A percentile compares a stretch with the other conserved stretches of the same genome.
Conservation (phyloP, 495 filamentous ascomycete species). For the Xylaria intraflava region DNA sequence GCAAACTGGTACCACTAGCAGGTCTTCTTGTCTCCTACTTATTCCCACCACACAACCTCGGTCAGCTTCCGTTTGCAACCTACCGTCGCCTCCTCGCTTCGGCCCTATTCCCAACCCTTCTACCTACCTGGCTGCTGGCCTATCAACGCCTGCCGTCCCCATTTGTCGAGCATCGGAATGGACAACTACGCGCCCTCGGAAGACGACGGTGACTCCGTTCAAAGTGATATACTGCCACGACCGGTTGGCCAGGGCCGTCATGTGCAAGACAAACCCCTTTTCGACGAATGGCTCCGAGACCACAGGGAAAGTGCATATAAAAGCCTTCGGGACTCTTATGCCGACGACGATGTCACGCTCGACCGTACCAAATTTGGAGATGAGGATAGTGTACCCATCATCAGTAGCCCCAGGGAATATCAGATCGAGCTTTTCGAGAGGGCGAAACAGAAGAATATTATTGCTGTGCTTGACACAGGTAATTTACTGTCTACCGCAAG, state of each 20-base stretch:
- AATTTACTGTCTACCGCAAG: not conserved
- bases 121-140: too few species aligned
- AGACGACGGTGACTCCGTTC: not conserved
- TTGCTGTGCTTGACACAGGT: constrained; percentile 95
- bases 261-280: constrained; percentile 43
- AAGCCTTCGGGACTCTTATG: constrained; percentile 3
- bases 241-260: not conserved
- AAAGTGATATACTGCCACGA: not conserved
- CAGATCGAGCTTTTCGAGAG: constrained; percentile 88
- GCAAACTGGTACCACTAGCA: too few species aligned
- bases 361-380: constrained; percentile 19
- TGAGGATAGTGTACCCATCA: constrained; percentile 40
- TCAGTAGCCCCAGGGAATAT: constrained; percentile 76
- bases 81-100: not conserved
- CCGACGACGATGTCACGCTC: constrained; percentile 21
- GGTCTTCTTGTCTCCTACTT: too few species aligned
- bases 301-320: constrained; percentile 23
- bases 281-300: constrained; percentile 38
- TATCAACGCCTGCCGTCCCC: not conserved
- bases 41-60: too few species aligned
- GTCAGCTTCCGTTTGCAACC: too few species aligned
- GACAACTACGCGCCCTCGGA: constrained; percentile 1
- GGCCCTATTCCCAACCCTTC: not conserved
- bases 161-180: not conserved
- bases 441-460: constrained; percentile 80